phyloP scores from a whole-genome alignment of 2,329 filamentous ascomycete genomes.

The Lecanicillium sp. region DNA sequence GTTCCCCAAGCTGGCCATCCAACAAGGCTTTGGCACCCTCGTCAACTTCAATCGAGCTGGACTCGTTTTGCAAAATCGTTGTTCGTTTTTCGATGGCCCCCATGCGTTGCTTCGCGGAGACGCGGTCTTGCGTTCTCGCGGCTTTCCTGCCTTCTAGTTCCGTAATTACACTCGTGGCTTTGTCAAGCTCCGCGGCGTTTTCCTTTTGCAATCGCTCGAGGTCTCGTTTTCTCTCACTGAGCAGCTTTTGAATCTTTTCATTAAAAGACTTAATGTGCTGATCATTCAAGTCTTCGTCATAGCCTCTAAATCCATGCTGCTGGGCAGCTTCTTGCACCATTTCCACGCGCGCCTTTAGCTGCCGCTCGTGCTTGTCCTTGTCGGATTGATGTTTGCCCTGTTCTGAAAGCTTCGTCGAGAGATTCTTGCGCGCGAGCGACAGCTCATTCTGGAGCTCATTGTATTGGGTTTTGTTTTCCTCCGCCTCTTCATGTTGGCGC shows the following conservation, averaged over 20 bases:
- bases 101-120: slow-evolving; percentile 66
- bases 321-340: slow-evolving; percentile 74
- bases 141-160: slow-evolving; percentile 68
- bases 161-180: slow-evolving; percentile 64
- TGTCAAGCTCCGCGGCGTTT: slow-evolving; percentile 64
- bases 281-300: slow-evolving; percentile 71
- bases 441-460: slow-evolving; percentile 51
- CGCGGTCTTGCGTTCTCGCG: slow-evolving; percentile 64
- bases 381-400: slow-evolving; percentile 77
- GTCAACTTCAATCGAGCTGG: slow-evolving; percentile 71
- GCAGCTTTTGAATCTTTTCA: slow-evolving; percentile 65
- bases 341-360: slow-evolving; percentile 61
- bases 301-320: slow-evolving; percentile 74
- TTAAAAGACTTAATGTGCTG: slow-evolving; percentile 68
- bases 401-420: slow-evolving; percentile 51
- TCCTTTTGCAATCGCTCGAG: slow-evolving; percentile 69
- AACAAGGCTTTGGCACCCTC: slow-evolving; percentile 76
- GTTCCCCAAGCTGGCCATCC: slow-evolving; percentile 64
- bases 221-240: slow-evolving; percentile 70
- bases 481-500: slow-evolving; percentile 55
- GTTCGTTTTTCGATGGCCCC: slow-evolving; percentile 65
- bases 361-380: slow-evolving; percentile 77
- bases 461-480: slow-evolving; percentile 57
- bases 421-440: slow-evolving; percentile 32
- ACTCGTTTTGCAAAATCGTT: slow-evolving; percentile 55